phyloP scores from a whole-genome alignment of 805 yeast genomes.

The Candida ficus region DNA sequence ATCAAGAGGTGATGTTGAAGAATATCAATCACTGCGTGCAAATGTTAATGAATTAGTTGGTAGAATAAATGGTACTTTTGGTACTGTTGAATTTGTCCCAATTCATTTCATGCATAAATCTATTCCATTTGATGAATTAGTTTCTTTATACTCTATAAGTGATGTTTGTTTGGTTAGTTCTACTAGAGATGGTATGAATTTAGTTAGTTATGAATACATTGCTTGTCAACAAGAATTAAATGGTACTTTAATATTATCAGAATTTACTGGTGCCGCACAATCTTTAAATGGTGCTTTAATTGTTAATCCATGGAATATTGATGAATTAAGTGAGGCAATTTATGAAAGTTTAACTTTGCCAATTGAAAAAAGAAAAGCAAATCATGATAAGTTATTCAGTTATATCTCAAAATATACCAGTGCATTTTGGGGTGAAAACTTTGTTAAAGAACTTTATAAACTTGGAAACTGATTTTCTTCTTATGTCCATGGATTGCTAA shows the following conservation, averaged over 20 bases:
- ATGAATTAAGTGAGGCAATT: constrained; percentile 82
- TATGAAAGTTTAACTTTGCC: constrained; percentile 83
- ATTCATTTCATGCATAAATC: constrained; percentile 95
- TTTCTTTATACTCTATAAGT: constrained; percentile 76
- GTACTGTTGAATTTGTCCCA: constrained; percentile 96
- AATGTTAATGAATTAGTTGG: constrained; percentile 96
- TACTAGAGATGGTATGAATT: constrained; percentile 98
- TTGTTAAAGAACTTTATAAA: constrained; percentile 77
- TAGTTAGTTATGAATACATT: constrained; percentile 93
- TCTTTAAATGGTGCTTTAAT: constrained; percentile 89
- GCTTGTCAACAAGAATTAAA: constrained; percentile 87
- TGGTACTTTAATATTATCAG: constrained; percentile 85
- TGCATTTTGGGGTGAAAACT: constrained; percentile 95
- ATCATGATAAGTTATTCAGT: constrained; percentile 77
- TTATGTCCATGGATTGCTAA: not conserved
- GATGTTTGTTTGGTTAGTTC: constrained; percentile 92
- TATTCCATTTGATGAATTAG: constrained; percentile 85
- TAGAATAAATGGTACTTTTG: constrained; percentile 91
- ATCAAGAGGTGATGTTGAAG: constrained; percentile 96
- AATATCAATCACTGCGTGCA: constrained; percentile 88
- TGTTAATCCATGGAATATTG: constrained; percentile 98
- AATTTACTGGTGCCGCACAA: constrained; percentile 99
- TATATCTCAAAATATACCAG: constrained; percentile 93
- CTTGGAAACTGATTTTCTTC: constrained; percentile 18
- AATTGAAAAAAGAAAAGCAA: constrained; percentile 69